Conservation (phyloP, 202 grass and related monocot species). For the Musa balbisiana region DNA sequence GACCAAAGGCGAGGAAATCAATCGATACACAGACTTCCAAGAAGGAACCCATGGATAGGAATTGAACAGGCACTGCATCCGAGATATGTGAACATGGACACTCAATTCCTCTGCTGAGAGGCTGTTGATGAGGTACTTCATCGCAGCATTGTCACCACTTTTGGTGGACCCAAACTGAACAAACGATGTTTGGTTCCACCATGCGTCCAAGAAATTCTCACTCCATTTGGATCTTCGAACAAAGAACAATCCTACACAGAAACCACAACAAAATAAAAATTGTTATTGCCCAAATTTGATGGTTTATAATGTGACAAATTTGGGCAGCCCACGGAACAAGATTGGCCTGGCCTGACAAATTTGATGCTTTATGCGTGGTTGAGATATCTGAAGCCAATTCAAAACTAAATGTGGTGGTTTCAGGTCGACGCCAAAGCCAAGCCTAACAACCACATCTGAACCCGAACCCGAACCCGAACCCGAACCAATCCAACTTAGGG, state of each 20-base stretch:
- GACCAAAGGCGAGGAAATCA: conserved; percentile 1
- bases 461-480: too few relatives aligned
- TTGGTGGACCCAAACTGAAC: conserved; percentile 18
- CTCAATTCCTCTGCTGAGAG: conserved; percentile 5
- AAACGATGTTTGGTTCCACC: conserved; percentile 27
- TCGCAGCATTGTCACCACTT: conserved; percentile 23
- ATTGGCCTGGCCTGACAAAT: not conserved
- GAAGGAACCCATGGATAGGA: conserved; percentile 26
- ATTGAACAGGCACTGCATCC: conserved; percentile 30
- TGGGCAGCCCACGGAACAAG: not conserved
- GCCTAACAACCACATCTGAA: too few relatives aligned
- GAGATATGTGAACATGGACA: conserved; percentile 1
- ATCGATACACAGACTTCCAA: conserved; percentile 14
- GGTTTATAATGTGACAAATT: not conserved
- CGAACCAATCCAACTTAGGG: too few relatives aligned
- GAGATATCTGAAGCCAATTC: too few relatives aligned
- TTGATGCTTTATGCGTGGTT: too few relatives aligned
- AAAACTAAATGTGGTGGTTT: too few relatives aligned
- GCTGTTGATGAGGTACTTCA: conserved; percentile 9
- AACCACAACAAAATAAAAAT: not conserved
- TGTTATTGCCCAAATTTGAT: not conserved
- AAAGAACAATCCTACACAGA: conserved; percentile 10
- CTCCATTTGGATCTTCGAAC: conserved; percentile 24
- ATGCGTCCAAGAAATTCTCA: conserved; percentile 16
- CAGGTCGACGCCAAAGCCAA: too few relatives aligned